Conservation (phyloP, 805 yeast genomes). For the Hanseniaspora thailandica region DNA sequence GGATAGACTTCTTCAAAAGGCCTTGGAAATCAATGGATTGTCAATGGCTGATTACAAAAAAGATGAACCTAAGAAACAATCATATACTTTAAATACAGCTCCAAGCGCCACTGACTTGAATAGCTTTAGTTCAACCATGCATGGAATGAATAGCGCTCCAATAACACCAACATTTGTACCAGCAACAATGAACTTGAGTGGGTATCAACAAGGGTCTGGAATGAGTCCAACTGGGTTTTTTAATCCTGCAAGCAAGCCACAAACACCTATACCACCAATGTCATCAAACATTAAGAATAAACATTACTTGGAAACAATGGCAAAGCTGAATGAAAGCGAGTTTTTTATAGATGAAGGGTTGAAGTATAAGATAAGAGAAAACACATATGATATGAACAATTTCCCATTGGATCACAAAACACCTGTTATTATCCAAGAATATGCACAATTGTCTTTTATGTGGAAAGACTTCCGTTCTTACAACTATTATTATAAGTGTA, state of each 20-base stretch:
- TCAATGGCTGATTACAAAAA: background rate
- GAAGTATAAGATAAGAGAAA: slow-evolving; percentile 57
- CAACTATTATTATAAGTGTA: slow-evolving; percentile 63
- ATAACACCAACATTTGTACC: background rate
- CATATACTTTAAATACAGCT: background rate
- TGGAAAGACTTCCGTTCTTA: slow-evolving; percentile 37
- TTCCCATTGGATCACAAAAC: slow-evolving; percentile 37
- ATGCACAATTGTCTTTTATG: slow-evolving; percentile 57
- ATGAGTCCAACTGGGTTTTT: background rate
- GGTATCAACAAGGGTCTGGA: background rate
- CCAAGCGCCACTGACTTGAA: background rate
- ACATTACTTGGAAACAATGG: background rate
- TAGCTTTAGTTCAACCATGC: background rate
- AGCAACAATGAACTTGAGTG: background rate
- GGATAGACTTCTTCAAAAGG: slow-evolving; percentile 7
- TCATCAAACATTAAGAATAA: background rate
- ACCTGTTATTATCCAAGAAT: slow-evolving; percentile 68
- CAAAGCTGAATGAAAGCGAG: slow-evolving; percentile 27
- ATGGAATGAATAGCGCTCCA: background rate
- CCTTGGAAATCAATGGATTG: slow-evolving; percentile 5
- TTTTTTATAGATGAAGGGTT: slow-evolving; percentile 64
- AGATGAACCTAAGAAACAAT: slow-evolving; percentile 3
- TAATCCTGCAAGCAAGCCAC: background rate
- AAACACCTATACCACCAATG: slow-evolving; percentile 1
- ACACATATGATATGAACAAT: slow-evolving; percentile 62